These are phyloP conservation scores for Hypoxylon sp. DNA, from an alignment of 2,329 filamentous ascomycete species.

Conservation along the genomic window DNA sequence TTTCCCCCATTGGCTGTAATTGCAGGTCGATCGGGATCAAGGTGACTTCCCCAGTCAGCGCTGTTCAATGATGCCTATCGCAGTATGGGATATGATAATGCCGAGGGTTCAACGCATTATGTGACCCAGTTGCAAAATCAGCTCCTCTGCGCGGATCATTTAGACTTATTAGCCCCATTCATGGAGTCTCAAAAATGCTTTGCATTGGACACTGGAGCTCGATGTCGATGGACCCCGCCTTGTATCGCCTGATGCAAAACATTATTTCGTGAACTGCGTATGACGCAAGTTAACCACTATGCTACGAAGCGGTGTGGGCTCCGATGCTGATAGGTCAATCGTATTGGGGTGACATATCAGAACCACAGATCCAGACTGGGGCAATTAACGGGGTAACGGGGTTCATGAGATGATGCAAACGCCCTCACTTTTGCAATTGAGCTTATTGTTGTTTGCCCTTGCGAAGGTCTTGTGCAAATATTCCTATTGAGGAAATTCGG, in stretches of 20 bases:
- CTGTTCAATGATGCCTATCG: constrained; percentile 23
- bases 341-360: constrained; percentile 29
- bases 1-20: constrained; percentile 12
- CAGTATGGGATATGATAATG: constrained; percentile 18
- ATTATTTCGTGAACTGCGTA: constrained; percentile 40
- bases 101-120: constrained; percentile 16
- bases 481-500: constrained; percentile 25
- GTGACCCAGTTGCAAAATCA: constrained; percentile 26
- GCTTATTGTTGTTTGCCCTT: constrained; percentile 13
- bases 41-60: constrained; percentile 9
- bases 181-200: constrained; percentile 28
- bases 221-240: constrained; percentile 31
- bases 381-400: constrained; percentile 26
- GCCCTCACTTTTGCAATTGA: constrained; percentile 14
- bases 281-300: constrained; percentile 40
- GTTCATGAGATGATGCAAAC: constrained; percentile 22
- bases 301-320: constrained; percentile 37
- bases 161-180: constrained; percentile 9
- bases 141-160: constrained; percentile 9
- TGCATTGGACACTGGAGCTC: constrained; percentile 29
- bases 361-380: constrained; percentile 30
- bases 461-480: constrained; percentile 30
- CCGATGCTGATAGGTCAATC: constrained; percentile 50
- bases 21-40: constrained; percentile 7
- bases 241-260: constrained; percentile 39